Percentiles rank a stretch among this genome's conserved stretches.
These are phyloP conservation scores for Anthoceros angustus DNA, from an alignment of 225 moss, liverwort and hornwort species.

Conservation along the genomic window DNA sequence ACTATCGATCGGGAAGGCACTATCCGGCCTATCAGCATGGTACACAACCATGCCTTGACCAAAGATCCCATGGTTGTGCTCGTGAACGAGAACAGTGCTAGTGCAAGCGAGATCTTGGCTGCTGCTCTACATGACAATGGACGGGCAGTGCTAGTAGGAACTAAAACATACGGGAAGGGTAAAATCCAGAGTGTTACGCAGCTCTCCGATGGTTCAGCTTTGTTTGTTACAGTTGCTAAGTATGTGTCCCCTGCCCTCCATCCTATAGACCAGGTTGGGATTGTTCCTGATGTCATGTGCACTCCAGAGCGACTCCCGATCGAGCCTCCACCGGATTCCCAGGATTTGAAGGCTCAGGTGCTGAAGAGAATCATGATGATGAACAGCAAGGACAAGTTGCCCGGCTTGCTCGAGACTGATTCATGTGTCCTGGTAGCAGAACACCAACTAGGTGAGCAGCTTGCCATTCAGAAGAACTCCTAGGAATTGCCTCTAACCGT, in stretches of 20 bases:
- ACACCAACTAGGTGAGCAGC: slow-evolving; percentile 39
- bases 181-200: slow-evolving; percentile 99
- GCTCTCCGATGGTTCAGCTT: slow-evolving; percentile 79
- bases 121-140: slow-evolving; percentile 97
- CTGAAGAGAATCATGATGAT: slow-evolving; percentile 8
- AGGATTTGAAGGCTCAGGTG: slow-evolving; percentile 9
- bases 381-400: slow-evolving; percentile 12
- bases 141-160: slow-evolving; percentile 71
- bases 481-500: too few species aligned
- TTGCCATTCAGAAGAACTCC: too few species aligned
- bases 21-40: slow-evolving; percentile 60
- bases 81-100: slow-evolving; percentile 93
- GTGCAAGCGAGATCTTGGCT: slow-evolving; percentile 96
- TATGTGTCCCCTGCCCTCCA: slow-evolving; percentile 82
- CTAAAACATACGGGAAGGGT: slow-evolving; percentile 79
- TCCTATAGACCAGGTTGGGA: slow-evolving; percentile 82
- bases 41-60: slow-evolving; percentile 82
- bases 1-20: slow-evolving; percentile 83
- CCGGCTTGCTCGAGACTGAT: slow-evolving; percentile 39
- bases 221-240: slow-evolving; percentile 96
- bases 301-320: slow-evolving; percentile 35
- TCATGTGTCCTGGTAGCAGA: slow-evolving; percentile 62
- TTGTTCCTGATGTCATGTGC: slow-evolving; percentile 91
- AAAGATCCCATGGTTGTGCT: slow-evolving; percentile 71
- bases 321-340: slow-evolving; percentile 11